Evolutionary conservation across 2,329 filamentous ascomycete species (phyloP), one percentile per base, ranked within the genome.

Genomic region (Colletotrichum karsti): DNA sequence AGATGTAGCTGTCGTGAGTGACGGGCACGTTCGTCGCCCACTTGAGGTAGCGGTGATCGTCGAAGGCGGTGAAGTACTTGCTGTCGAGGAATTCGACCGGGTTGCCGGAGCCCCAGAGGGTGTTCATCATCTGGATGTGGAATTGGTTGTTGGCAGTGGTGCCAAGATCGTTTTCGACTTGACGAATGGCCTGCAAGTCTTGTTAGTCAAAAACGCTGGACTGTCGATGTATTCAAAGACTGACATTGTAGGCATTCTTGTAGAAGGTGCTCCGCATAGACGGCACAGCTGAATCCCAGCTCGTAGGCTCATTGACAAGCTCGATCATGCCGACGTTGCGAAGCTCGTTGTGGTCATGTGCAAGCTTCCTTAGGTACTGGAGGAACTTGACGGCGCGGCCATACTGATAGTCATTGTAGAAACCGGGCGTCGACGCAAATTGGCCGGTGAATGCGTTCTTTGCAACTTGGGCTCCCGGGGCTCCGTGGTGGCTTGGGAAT

Each of bases 21-120:
- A 80, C 77, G 1, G 77, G 60, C 24, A 88, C 78, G 3, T 76
- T 70, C 20, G 62, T 57, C 59, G 67, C 83, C 79, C 83, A 90
- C 72, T 88, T 89, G 26, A 88, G 75, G 74, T 90, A 91, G 20
- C 86, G 82, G 71, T 90, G 88, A 73, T 88, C 83, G 73, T 90
- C 88, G 72, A 84, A 91, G 30, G 83, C 84, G 12, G 84, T 79
- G 70, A 79, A 81, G 30, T 81, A 76, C 22, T 79, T 77, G 70
- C 80, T 77, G 3, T 80, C 74, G 8, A 90, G 77, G 56, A 78
- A 79, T 26, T 81, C 70, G 26, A 79, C 82, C 1, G 87, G 85
- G 73, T 90, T 80, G 7, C 87, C 87, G 1, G 87, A 83, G 18
- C 84, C 85, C 88, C 88, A 91, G 26, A 80, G 75, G 26, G 80